Evolutionary conservation across 257 asterid species (phyloP), one percentile per base, ranked within the genome.

Genomic region (Solanum clarkiae): DNA sequence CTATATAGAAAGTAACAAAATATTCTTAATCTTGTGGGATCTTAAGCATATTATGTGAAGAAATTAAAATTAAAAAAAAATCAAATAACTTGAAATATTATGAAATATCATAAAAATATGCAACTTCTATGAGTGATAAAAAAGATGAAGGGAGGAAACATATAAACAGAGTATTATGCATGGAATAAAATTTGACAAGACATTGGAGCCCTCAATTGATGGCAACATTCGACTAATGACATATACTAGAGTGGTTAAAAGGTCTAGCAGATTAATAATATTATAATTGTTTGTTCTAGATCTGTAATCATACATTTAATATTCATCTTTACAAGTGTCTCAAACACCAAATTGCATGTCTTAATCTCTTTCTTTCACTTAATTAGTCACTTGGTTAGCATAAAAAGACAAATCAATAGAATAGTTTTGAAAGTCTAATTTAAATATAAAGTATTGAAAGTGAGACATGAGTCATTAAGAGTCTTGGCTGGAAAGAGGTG

Each of bases 401-500:
- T 49, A 85, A 84, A 4, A 63, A 81, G 90, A 88, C 88, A 87
- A 84, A 87, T 17, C 8, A 12, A 74, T 20, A 47, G 49, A 54
- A 65, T 54, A 42, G 68, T 75, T 81, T 24, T 59, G 8, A 54
- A 7, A 12, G 18, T 18, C 53, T 42, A 16, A 42, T 56, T 80
- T 70, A 55, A 47, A 40, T 82, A 81, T 85, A 80, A 79, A 87
- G 6, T 80, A 89, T 75, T 86, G 84, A 40, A 91, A 89, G 91
- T 90, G 94, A 86, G 85, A 65, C 87, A 72, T 90, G 92, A 92
- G 90, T 88, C 93, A 90, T 69, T 69, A 40, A 51, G 84, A 81
- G 87, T 89, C 81, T 84, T 87, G 88, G 88, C 89, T 92, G 93
- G 91, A 90, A 91, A 91, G 94, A 85, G 60, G 72, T 69, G 32